These are phyloP conservation scores for Exophiala aquamarina DNA, from an alignment of 2,329 filamentous ascomycete species.

Conservation along the genomic window DNA sequence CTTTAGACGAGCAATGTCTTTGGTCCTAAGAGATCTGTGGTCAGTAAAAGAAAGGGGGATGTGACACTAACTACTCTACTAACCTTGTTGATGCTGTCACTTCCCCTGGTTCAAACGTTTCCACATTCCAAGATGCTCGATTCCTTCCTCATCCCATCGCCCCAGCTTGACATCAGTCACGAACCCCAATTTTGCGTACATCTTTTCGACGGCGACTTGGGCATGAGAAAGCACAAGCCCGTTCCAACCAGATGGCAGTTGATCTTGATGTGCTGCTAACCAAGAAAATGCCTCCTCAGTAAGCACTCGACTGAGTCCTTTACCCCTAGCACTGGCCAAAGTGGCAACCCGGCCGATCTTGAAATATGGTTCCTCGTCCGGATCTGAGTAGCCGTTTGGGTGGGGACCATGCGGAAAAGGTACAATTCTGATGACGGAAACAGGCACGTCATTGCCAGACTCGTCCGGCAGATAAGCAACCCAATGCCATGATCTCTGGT, in stretches of 20 bases:
- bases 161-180: constrained; percentile 70
- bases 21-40: too few relatives aligned
- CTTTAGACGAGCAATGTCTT: too few relatives aligned
- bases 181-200: constrained; percentile 76
- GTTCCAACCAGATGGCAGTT: constrained; percentile 57
- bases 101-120: constrained; percentile 32
- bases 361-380: constrained; percentile 66
- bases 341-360: constrained; percentile 80
- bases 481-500: constrained; percentile 79
- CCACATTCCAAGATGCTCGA: constrained; percentile 86
- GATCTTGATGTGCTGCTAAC: constrained; percentile 59
- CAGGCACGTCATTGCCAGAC: constrained; percentile 47
- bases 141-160: constrained; percentile 79
- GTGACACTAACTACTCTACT: too few relatives aligned
- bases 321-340: constrained; percentile 62
- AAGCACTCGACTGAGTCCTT: constrained; percentile 64
- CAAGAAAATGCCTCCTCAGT: constrained; percentile 69
- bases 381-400: constrained; percentile 33
- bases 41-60: too few relatives aligned
- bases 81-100: too few relatives aligned
- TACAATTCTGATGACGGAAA: constrained; percentile 77
- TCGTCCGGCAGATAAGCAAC: constrained; percentile 65
- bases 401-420: constrained; percentile 75
- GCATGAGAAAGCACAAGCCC: constrained; percentile 79
- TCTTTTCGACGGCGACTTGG: constrained; percentile 62